These are phyloP conservation scores for Metarhizium humberi DNA, from an alignment of 2,329 filamentous ascomycete genomes.

Conservation along the genomic window DNA sequence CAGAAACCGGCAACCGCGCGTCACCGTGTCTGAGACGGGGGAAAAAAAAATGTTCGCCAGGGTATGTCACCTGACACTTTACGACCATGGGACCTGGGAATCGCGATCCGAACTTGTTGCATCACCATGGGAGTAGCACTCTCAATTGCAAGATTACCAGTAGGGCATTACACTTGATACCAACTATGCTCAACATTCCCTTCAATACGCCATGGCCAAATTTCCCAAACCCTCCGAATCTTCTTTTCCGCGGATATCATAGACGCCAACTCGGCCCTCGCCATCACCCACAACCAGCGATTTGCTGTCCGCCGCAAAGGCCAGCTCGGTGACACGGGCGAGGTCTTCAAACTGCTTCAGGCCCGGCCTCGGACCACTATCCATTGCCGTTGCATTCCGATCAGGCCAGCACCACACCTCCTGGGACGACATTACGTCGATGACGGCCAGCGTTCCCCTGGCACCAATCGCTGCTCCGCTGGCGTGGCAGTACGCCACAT, in stretches of 20 bases:
- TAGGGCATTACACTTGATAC: too few species aligned
- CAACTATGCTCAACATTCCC: too few species aligned
- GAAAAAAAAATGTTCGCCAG: too few species aligned
- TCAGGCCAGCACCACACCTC: conserved; percentile 30
- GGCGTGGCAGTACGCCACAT: conserved; percentile 29
- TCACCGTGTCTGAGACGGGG: too few species aligned
- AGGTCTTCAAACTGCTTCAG: conserved; percentile 25
- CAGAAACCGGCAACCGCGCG: too few species aligned
- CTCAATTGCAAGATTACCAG: too few species aligned
- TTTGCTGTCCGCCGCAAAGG: conserved; percentile 27
- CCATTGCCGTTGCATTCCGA: conserved; percentile 15
- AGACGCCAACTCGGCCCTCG: conserved; percentile 25
- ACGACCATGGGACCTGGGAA: too few species aligned
- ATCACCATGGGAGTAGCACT: too few species aligned
- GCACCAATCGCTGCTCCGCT: conserved; percentile 22
- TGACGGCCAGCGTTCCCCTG: conserved; percentile 23
- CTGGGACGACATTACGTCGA: conserved; percentile 27
- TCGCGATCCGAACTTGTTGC: too few species aligned
- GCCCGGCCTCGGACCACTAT: conserved; percentile 13
- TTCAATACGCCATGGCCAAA: background rate
- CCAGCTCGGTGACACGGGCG: conserved; percentile 25
- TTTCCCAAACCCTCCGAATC: background rate
- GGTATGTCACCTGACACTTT: too few species aligned
- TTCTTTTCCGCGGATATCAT: conserved; percentile 20
- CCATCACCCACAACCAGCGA: conserved; percentile 25